Evolutionary conservation across 2,329 filamentous ascomycete species (phyloP).

Genomic region (Alternaria dauci): DNA sequence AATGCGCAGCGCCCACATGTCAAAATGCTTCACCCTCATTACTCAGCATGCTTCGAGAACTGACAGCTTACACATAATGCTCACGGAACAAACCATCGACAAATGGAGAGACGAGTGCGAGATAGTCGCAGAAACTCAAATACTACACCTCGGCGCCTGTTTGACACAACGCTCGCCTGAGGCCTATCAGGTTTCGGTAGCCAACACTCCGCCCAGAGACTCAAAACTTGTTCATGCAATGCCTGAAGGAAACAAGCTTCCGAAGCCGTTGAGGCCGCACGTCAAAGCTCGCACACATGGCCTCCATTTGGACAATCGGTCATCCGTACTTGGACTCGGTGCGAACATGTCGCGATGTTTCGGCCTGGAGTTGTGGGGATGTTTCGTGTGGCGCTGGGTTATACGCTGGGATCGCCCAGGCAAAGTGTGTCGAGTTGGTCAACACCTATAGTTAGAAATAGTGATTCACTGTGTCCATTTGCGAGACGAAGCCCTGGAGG

Average conservation of each 20-base stretch:
- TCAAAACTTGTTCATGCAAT: constrained; percentile 12
- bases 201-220: not conserved
- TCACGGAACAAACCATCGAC: not conserved
- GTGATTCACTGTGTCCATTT: not conserved
- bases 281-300: constrained; percentile 3
- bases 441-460: not conserved
- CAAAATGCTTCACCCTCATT: not conserved
- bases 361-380: not conserved
- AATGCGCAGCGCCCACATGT: not conserved
- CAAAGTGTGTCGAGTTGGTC: not conserved
- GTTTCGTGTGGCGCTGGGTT: constrained; percentile 8
- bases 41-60: not conserved
- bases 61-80: not conserved
- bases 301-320: constrained; percentile 13
- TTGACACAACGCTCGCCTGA: constrained; percentile 18
- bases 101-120: constrained; percentile 3
- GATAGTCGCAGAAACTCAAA: constrained; percentile 10
- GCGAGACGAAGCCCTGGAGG: not conserved
- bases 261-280: not conserved
- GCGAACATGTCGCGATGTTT: constrained; percentile 4
- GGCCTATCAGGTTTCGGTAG: constrained; percentile 12
- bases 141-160: constrained; percentile 5
- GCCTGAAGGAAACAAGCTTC: constrained; percentile 5
- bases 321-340: not conserved
- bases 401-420: not conserved